Evolutionary conservation across 2,329 filamentous ascomycete species (phyloP).

Genomic region (Seiridium cupressi): DNA sequence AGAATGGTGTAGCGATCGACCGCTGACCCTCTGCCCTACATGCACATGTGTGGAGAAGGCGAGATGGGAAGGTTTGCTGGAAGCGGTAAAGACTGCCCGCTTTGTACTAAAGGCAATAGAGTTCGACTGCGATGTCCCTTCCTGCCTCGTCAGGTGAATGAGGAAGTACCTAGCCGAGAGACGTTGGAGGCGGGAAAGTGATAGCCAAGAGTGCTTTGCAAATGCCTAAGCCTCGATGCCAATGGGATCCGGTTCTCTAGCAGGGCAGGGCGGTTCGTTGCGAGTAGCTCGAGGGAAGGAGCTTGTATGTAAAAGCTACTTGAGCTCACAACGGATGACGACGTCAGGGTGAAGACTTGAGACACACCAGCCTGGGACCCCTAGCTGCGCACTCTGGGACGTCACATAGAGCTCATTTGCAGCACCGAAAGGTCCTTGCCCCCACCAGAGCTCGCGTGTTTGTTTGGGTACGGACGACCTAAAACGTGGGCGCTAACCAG

Average conservation of each 20-base stretch:
- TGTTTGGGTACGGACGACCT: neutral
- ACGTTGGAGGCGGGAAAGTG: too few species aligned
- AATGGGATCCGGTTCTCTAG: neutral
- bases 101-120: neutral
- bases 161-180: too few species aligned
- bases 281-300: neutral
- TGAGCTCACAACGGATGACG: neutral
- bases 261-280: neutral
- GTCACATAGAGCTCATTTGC: neutral
- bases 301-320: too few species aligned
- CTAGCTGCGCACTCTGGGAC: neutral
- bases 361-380: neutral
- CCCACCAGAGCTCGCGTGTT: neutral
- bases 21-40: neutral
- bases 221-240: neutral
- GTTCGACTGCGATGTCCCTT: neutral
- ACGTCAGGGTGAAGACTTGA: neutral
- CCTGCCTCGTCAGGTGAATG: too few species aligned
- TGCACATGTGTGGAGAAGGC: neutral
- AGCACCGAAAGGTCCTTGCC: neutral
- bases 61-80: neutral
- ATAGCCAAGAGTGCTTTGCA: neutral
- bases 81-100: neutral
- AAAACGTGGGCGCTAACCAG: neutral
- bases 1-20: neutral